Evolutionary conservation across 2,329 filamentous ascomycete species (phyloP).

Genomic region (Diaporthe australafricana): DNA sequence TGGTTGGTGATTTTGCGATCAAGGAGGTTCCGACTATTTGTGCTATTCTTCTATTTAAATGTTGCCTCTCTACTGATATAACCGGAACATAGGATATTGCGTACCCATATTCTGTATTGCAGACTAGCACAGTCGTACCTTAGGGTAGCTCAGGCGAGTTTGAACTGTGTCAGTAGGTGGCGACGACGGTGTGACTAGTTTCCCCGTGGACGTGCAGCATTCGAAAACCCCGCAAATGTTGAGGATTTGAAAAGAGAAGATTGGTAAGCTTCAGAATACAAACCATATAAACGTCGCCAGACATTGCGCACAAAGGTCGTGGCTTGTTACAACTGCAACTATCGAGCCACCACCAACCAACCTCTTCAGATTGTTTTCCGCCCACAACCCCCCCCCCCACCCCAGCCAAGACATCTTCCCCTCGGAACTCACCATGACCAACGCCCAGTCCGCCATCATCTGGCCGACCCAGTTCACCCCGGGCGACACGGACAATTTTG

Average conservation of each 20-base stretch:
- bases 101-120: not conserved
- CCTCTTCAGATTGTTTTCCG: too few relatives aligned
- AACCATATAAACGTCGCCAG: not conserved
- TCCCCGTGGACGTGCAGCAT: not conserved
- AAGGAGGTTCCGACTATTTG: too few relatives aligned
- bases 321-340: too few relatives aligned
- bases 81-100: too few relatives aligned
- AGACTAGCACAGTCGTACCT: not conserved
- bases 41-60: too few relatives aligned
- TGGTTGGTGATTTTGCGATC: too few relatives aligned
- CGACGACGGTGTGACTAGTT: not conserved
- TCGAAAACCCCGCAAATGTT: slow-evolving; percentile 1
- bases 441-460: slow-evolving; percentile 44
- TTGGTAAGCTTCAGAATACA: not conserved
- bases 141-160: not conserved
- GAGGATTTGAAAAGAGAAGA: not conserved
- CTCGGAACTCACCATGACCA: slow-evolving; percentile 8
- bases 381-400: too few relatives aligned
- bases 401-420: not conserved
- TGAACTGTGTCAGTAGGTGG: not conserved
- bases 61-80: too few relatives aligned
- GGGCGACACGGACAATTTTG: slow-evolving; percentile 46
- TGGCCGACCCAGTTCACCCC: slow-evolving; percentile 45
- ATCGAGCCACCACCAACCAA: too few relatives aligned
- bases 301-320: too few relatives aligned